Conservation (phyloP, 768 basidiomycete species). For the Roridomyces roridus region DNA sequence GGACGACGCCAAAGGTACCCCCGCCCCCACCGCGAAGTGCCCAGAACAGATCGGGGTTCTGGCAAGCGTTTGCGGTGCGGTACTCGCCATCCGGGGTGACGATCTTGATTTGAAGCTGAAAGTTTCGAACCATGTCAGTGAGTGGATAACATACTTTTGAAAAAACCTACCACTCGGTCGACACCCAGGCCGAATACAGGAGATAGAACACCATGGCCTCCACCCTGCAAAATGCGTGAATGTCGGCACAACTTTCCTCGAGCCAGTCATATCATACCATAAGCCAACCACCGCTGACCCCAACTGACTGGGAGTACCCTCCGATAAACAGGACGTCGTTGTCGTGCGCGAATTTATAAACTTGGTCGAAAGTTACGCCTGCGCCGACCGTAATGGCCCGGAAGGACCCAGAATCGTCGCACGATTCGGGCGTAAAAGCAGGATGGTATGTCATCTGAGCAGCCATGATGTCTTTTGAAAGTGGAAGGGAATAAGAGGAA, state of each 20-base stretch:
- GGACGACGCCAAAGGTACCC: slow-evolving; percentile 34
- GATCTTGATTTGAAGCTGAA: slow-evolving; percentile 39
- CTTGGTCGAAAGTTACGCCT: slow-evolving; percentile 14
- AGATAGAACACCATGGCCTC: slow-evolving; percentile 30
- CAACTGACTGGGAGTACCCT: slow-evolving; percentile 32
- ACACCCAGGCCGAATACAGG: slow-evolving; percentile 31
- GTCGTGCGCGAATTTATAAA: slow-evolving; percentile 25
- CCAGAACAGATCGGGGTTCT: slow-evolving; percentile 52
- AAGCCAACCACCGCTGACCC: slow-evolving; percentile 39
- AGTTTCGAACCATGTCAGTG: not conserved
- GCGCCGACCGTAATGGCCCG: not conserved
- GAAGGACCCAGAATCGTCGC: no score
- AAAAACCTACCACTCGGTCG: slow-evolving; percentile 30
- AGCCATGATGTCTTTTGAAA: no score
- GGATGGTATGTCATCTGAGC: not conserved
- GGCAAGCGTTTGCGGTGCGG: slow-evolving; percentile 41
- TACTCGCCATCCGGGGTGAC: slow-evolving; percentile 47
- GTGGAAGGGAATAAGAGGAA: not conserved
- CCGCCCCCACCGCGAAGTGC: slow-evolving; percentile 51
- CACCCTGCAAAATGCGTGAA: slow-evolving; percentile 17
- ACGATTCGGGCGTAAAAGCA: no score
- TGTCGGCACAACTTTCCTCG: no score
- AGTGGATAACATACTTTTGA: no score
- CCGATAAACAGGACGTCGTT: slow-evolving; percentile 23
- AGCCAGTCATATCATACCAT: slow-evolving; percentile 4